Conservation (phyloP, 2,329 filamentous ascomycete species). For the Stachybotrys chlorohalonatus region DNA sequence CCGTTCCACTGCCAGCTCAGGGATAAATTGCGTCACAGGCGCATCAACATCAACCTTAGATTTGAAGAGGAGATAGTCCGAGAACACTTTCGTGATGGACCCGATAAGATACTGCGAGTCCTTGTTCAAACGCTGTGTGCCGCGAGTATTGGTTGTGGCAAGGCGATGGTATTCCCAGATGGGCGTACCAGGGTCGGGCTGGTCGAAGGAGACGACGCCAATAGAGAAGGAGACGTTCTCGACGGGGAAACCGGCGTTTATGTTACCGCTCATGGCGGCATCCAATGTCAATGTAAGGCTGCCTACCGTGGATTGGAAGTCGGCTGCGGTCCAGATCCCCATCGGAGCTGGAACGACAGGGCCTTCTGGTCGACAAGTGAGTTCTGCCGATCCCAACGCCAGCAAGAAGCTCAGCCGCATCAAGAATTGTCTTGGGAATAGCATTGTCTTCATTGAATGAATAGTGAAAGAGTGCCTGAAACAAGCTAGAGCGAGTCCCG, state of each 20-base stretch:
- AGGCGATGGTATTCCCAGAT: conserved; percentile 34
- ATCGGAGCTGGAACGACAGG: conserved; percentile 22
- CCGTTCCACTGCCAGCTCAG: conserved; percentile 13
- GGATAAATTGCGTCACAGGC: conserved; percentile 24
- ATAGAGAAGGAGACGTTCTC: conserved; percentile 29
- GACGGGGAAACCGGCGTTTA: conserved; percentile 23
- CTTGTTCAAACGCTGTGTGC: conserved; percentile 19
- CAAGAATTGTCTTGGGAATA: too few species aligned
- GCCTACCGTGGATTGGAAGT: conserved; percentile 16
- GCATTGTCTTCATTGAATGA: too few species aligned
- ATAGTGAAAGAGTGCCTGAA: too few species aligned
- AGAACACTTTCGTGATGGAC: conserved; percentile 28
- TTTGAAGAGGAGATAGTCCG: conserved; percentile 25
- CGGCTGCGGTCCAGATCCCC: conserved; percentile 9
- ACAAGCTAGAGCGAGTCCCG: too few species aligned
- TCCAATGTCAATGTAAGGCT: conserved; percentile 19
- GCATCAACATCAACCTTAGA: conserved; percentile 22
- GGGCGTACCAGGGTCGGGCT: conserved; percentile 13
- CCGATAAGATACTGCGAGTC: conserved; percentile 33
- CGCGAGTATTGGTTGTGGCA: conserved; percentile 20
- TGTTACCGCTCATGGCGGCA: conserved; percentile 18
- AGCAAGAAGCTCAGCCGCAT: background rate
- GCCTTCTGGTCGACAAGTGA: conserved; percentile 19
- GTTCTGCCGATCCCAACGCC: conserved; percentile 2
- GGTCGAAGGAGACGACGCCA: conserved; percentile 21